Conservation (phyloP, 306 rosid species). For the Medicago arabica region DNA sequence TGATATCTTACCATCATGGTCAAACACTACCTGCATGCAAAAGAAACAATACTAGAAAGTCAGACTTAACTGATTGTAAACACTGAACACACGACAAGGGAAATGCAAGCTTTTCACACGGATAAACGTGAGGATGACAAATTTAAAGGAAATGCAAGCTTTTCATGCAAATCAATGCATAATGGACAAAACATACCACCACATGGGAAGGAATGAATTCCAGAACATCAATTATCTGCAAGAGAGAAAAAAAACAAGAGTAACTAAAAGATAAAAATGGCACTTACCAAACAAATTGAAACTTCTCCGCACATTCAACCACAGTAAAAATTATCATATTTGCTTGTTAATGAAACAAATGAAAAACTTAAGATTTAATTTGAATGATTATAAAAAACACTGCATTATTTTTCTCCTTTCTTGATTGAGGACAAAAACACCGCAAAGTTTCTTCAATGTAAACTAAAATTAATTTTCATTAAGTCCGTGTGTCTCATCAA, state of each 20-base stretch:
- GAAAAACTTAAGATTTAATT: neutral
- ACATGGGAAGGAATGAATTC: constrained; percentile 91
- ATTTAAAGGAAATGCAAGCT: constrained; percentile 21
- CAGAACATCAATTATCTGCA: constrained; percentile 94
- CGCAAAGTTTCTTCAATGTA: neutral
- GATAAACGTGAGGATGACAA: neutral
- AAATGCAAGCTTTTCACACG: neutral
- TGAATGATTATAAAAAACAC: constrained; percentile 7
- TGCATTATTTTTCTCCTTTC: constrained; percentile 9
- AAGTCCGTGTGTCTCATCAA: neutral
- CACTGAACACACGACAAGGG: neutral
- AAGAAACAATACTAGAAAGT: constrained; percentile 41
- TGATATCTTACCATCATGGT: constrained; percentile 90
- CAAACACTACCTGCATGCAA: constrained; percentile 92
- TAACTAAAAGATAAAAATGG: constrained; percentile 30
- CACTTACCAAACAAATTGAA: constrained; percentile 31
- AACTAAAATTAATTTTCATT: constrained; percentile 17
- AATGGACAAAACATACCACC: constrained; percentile 70
- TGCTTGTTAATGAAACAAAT: constrained; percentile 4
- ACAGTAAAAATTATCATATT: constrained; percentile 3
- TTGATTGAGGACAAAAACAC: constrained; percentile 8
- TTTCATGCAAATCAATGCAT: constrained; percentile 19
- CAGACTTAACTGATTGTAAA: constrained; percentile 13
- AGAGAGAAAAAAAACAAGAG: constrained; percentile 21
- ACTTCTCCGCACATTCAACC: neutral